phyloP scores from a whole-genome alignment of 805 yeast species.

The Candida endomychidarum region DNA sequence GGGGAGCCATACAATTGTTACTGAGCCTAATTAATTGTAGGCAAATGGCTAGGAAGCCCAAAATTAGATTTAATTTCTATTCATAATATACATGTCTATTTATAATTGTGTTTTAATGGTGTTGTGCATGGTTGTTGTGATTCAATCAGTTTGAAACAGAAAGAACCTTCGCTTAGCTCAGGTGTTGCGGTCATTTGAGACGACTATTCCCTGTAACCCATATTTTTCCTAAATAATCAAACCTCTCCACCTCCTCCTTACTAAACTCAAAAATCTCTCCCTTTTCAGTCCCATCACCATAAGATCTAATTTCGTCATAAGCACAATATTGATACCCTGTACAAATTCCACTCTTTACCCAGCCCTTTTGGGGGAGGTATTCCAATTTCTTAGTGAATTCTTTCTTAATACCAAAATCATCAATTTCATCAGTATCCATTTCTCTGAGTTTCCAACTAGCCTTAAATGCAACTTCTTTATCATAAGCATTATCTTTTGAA shows the following conservation, averaged over 20 bases:
- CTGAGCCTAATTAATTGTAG: slow-evolving; percentile 7
- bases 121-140: too few species aligned
- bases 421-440: slow-evolving; percentile 34
- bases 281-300: slow-evolving; percentile 15
- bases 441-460: slow-evolving; percentile 23
- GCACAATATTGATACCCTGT: slow-evolving; percentile 42
- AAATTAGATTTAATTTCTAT: too few species aligned
- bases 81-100: slow-evolving; percentile 1
- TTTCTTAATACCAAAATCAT: slow-evolving; percentile 14
- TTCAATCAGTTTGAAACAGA: too few species aligned
- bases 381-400: slow-evolving; percentile 14
- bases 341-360: slow-evolving; percentile 39
- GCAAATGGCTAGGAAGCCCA: too few species aligned
- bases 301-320: slow-evolving; percentile 27
- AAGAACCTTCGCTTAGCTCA: too few species aligned
- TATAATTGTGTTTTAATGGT: not conserved
- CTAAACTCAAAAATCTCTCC: slow-evolving; percentile 28
- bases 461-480: slow-evolving; percentile 19
- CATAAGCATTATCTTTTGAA: slow-evolving; percentile 16
- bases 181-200: not conserved
- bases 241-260: slow-evolving; percentile 11
- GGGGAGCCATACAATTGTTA: slow-evolving; percentile 25
- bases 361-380: slow-evolving; percentile 42
- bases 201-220: slow-evolving; percentile 27
- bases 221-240: slow-evolving; percentile 33